Base-by-base conservation (phyloP, 129 eudicot genomes). In the Lonicera japonica region DNA sequence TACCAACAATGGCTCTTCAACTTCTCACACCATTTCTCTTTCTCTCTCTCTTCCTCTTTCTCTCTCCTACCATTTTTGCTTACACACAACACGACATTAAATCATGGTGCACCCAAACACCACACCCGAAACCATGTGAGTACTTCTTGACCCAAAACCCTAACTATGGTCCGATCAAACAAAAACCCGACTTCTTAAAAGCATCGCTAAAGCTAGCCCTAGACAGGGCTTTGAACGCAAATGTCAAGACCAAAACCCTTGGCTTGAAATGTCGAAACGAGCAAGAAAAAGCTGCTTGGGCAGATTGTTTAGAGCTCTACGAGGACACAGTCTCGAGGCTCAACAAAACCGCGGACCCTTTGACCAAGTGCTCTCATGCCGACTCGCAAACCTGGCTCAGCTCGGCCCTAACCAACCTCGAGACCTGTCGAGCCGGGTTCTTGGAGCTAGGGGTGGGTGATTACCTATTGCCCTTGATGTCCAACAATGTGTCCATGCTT, bases 251-350 rank as follows among this genome's bases (percentile, higher is more conserved):
- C 6, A 34, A 59, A 11, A 60, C 67, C 0, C 80, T 87, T 8
- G 94, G 97, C 64, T 54, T 78, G 9, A 84, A 77, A 60, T 87
- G 87, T n/a, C 75, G 91, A 13, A 75, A 81, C 63, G 54, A 53
- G 54, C 61, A 15, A 0, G 95, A 90, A 34, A 86, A 82, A 52
- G 95, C 86, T 8, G 94, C 97, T 20, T 90, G 87, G 95, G 80
- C 80, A 38, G 94, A 84, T 23, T 88, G 96, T 52, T 29, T 85
- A 7, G 88, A 88, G 85, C 79, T 88, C 2, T 87, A 87, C n/a
- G 86, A 90, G 17, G 13, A 75, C 55, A 65, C 87, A 23, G 63
- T 82, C 55, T 67, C 24, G 0, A 61, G 23, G 16, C 61, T 90
- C 64, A 87, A 78, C 82, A 66, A 73, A 14, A 84, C 95, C 0